These are phyloP conservation scores for Apostasia shenzhenica DNA, from an alignment of 106 monocot genomes.

Conservation along the genomic window DNA sequence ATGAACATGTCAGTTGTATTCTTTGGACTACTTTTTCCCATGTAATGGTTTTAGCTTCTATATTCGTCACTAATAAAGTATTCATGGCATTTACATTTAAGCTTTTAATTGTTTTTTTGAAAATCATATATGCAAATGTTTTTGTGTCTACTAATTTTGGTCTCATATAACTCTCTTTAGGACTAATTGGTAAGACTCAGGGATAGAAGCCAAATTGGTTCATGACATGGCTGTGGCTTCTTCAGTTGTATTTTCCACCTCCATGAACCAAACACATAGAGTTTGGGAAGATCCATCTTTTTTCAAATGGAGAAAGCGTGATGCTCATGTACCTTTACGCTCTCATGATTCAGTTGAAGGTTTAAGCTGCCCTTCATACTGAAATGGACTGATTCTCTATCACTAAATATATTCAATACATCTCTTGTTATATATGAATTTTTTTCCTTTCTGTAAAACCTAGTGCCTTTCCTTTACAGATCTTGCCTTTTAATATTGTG, in stretches of 20 bases:
- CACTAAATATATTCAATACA: not conserved
- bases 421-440: not conserved
- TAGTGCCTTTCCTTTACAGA: no score
- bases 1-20: no score
- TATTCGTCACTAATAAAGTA: no score
- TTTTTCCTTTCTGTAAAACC: not conserved
- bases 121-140: no score
- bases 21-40: no score
- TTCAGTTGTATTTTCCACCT: constrained; percentile 18
- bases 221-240: constrained; percentile 29
- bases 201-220: not conserved
- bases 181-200: not conserved
- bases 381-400: not conserved
- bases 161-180: not conserved
- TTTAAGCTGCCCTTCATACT: constrained; percentile 10
- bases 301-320: constrained; percentile 94
- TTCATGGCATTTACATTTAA: no score
- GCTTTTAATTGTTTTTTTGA: no score
- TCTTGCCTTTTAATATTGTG: no score
- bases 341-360: constrained; percentile 92
- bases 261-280: constrained; percentile 28
- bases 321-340: constrained; percentile 84
- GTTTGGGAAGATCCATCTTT: constrained; percentile 93
- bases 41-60: no score
- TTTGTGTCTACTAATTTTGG: no score